Evolutionary conservation across 208 protist genomes (phyloP).

Genomic region (Crithidia sp.): DNA sequence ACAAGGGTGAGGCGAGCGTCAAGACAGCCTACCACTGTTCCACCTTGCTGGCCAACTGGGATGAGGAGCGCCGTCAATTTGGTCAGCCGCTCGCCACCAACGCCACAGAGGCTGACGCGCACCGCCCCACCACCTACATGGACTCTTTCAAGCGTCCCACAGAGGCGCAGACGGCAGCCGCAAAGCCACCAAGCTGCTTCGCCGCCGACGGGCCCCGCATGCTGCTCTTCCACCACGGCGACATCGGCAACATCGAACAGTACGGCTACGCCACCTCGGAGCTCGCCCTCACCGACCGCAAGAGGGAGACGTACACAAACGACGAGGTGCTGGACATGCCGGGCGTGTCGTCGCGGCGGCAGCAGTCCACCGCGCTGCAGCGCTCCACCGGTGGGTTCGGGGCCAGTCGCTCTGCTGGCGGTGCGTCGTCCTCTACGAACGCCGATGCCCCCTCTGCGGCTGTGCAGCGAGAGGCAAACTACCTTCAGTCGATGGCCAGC

Average conservation of each 20-base stretch:
- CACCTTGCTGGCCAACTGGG: slow-evolving; percentile 87
- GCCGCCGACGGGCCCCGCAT: slow-evolving; percentile 63
- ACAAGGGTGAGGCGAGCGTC: slow-evolving; percentile 36
- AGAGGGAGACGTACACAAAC: slow-evolving; percentile 39
- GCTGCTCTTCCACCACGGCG: slow-evolving; percentile 88
- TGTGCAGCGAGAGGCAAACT: slow-evolving; percentile 25
- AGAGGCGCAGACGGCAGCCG: slow-evolving; percentile 37
- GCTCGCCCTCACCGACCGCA: slow-evolving; percentile 67
- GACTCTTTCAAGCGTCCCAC: slow-evolving; percentile 52
- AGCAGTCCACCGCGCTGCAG: slow-evolving; percentile 38
- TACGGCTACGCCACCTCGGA: slow-evolving; percentile 63
- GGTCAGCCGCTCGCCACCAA: slow-evolving; percentile 17
- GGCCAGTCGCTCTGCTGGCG: slow-evolving; percentile 1
- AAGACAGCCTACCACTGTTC: slow-evolving; percentile 87
- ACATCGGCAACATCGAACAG: slow-evolving; percentile 58
- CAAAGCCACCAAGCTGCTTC: slow-evolving; percentile 65
- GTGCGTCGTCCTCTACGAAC: background rate
- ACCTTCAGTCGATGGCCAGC: slow-evolving; percentile 29
- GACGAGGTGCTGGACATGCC: slow-evolving; percentile 74
- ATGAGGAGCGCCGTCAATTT: slow-evolving; percentile 75
- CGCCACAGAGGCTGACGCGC: slow-evolving; percentile 15
- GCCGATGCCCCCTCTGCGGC: slow-evolving; percentile 20
- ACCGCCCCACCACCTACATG: slow-evolving; percentile 57
- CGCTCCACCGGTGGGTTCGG: slow-evolving; percentile 37
- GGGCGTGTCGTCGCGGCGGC: slow-evolving; percentile 47